Base-by-base conservation (phyloP, 2,329 filamentous ascomycete species). In the Colletotrichum brevisporum region DNA sequence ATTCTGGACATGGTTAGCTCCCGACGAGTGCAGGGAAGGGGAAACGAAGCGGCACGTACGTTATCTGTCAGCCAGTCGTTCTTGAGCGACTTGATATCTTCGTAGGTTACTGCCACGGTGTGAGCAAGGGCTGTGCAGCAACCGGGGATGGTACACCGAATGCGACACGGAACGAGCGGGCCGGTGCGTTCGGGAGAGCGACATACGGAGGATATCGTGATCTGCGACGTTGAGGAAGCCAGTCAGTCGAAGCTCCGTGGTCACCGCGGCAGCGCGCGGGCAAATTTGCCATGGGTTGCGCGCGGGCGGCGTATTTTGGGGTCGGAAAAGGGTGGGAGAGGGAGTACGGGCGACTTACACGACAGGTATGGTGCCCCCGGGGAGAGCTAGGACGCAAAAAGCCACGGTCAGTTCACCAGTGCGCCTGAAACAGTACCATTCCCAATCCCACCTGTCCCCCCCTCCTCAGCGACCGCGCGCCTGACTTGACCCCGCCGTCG, bases 31-130 rank as follows among this genome's bases (percentile, higher is more conserved):
- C 10, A 18, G 10, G 48, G 26, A n/a, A 12, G 58, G 13, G 9
- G 48, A 41, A 10, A 24, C 21, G 21, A 1, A n/a, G 15, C 48
- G 82, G 10, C 10, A 12, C 88, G 73, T 85, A 95, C 93, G 83
- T 97, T 98, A 80, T 99, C 96, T 51, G 95, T 98, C 60, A 99
- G 86, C 96, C 96, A 99, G 85, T 98, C 96, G 80, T 93, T 87
- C 81, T 93, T 94, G 67, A 99, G 88, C 16, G 92, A 91, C 78
- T 95, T 92, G 74, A 98, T 89, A 80, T 99, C 96, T 78, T 96
- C 94, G 78, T 91, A 89, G 58, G 93, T 97, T 74, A 98, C 94
- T 95, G 69, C 18, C 26, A 24, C 13, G 4, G 36, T 10, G 13
- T 27, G 71, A 47, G 63, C 61, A 59, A 71, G 67, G 8, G 53